Evolutionary conservation across 129 eudicot genomes (phyloP).

Genomic region (Apium graveolens): DNA sequence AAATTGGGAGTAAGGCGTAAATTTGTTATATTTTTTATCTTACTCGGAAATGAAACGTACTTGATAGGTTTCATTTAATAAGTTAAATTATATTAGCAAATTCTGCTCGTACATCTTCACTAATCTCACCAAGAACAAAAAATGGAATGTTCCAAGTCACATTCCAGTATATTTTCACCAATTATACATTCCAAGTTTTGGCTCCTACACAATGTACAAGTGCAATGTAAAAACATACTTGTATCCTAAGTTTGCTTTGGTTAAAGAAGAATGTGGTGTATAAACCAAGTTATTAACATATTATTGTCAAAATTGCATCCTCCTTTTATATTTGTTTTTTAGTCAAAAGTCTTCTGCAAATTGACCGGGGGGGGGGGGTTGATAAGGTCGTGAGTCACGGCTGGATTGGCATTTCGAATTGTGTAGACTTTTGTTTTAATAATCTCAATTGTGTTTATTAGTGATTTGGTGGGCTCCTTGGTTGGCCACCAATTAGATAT

Average conservation of each 20-base stretch:
- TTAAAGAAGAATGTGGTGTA: background rate
- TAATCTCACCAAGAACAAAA: background rate
- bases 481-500: background rate
- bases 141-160: background rate
- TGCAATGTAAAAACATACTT: background rate
- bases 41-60: no score
- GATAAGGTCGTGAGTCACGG: background rate
- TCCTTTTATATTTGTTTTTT: background rate
- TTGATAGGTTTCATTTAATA: no score
- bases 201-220: background rate
- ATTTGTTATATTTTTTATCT: no score
- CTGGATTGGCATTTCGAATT: background rate
- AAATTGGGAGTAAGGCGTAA: no score
- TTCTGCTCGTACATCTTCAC: no score
- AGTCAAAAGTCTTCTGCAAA: background rate
- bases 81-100: no score
- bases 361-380: background rate
- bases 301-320: background rate
- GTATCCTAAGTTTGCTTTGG: background rate
- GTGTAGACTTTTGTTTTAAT: constrained; percentile 1
- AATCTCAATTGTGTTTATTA: background rate
- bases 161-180: background rate
- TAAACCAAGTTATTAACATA: background rate
- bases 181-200: background rate
- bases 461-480: background rate